These are phyloP conservation scores for Exidia glandulosa DNA, from an alignment of 768 basidiomycete species.

Conservation along the genomic window DNA sequence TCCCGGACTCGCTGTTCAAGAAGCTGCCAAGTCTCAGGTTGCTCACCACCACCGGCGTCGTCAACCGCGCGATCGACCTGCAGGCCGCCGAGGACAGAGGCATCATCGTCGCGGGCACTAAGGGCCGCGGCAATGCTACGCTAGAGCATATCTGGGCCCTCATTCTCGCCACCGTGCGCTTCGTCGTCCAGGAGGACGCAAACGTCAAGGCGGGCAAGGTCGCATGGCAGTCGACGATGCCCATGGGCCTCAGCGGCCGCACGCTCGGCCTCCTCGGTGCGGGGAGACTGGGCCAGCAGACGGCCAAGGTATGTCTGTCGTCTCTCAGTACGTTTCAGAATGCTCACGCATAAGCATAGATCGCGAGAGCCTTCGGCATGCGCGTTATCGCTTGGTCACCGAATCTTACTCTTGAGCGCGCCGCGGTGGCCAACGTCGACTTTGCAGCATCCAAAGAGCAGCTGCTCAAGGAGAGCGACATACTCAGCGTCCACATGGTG, in stretches of 20 bases:
- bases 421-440: conserved; percentile 38
- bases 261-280: conserved; percentile 53
- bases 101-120: conserved; percentile 43
- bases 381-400: conserved; percentile 55
- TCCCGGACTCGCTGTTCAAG: conserved; percentile 37
- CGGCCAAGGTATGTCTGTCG: conserved; percentile 32
- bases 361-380: conserved; percentile 51
- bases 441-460: conserved; percentile 40
- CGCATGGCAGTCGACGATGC: conserved; percentile 44
- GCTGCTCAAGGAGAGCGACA: conserved; percentile 41
- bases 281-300: conserved; percentile 42
- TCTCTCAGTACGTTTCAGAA: conserved; percentile 1
- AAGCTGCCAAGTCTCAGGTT: conserved; percentile 48
- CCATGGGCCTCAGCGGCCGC: conserved; percentile 40
- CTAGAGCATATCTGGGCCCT: conserved; percentile 59
- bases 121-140: conserved; percentile 34
- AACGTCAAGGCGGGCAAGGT: conserved; percentile 35
- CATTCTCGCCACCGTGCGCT: conserved; percentile 39
- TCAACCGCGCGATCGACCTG: conserved; percentile 42
- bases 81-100: conserved; percentile 35
- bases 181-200: conserved; percentile 38
- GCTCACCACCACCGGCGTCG: conserved; percentile 40
- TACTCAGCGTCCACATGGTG: conserved; percentile 53
- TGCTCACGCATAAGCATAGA: conserved; percentile 26
- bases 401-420: conserved; percentile 47